Evolutionary conservation across 140 eudicot species (phyloP).

Genomic region (Anethum foeniculum): DNA sequence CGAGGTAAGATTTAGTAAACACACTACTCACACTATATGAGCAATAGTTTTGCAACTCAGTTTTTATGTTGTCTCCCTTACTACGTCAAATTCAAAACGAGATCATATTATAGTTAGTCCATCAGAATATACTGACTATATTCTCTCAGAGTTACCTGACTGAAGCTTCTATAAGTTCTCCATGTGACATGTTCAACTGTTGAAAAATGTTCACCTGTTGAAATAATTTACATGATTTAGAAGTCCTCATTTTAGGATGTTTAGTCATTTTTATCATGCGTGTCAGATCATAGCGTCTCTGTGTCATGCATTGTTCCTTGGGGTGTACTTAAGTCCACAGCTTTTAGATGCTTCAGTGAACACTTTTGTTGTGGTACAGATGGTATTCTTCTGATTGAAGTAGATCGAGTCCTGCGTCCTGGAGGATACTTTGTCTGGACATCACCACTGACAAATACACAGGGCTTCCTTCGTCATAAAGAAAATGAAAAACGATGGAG

Average conservation of each 20-base stretch:
- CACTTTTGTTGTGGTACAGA: slow-evolving; percentile 38
- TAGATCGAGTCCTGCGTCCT: slow-evolving; percentile 80
- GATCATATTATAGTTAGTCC: background rate
- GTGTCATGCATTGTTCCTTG: background rate
- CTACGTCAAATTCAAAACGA: background rate
- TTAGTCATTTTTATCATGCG: background rate
- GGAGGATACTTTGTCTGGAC: slow-evolving; percentile 99
- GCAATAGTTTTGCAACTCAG: background rate
- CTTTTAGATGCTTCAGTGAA: background rate
- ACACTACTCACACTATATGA: background rate
- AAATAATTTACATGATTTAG: background rate
- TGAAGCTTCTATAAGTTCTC: background rate
- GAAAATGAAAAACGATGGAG: slow-evolving; percentile 71
- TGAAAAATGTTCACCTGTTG: background rate
- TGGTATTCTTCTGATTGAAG: slow-evolving; percentile 74
- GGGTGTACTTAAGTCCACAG: background rate
- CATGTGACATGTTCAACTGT: background rate
- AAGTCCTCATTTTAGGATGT: background rate
- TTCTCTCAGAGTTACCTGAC: background rate
- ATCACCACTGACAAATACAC: slow-evolving; percentile 66
- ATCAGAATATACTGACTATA: background rate
- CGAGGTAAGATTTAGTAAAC: background rate
- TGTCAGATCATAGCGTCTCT: background rate
- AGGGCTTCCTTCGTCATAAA: slow-evolving; percentile 62
- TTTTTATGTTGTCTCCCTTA: background rate